These are phyloP conservation scores for Eutrema heterophyllum DNA, from an alignment of 345 rosid genomes.

Conservation along the genomic window DNA sequence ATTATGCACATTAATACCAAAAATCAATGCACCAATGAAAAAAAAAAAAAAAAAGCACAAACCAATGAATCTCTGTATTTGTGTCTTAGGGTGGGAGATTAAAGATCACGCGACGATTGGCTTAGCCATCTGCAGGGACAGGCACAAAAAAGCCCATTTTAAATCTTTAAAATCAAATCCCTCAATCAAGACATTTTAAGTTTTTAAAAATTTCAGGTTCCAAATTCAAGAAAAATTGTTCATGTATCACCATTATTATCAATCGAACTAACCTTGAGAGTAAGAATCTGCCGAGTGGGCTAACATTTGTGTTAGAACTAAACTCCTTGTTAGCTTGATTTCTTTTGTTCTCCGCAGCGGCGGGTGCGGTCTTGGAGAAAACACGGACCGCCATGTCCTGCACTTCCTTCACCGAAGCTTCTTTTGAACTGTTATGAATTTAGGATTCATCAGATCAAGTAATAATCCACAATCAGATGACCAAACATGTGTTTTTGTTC, in stretches of 20 bases:
- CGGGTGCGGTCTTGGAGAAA: conserved; percentile 42
- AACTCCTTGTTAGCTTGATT: conserved; percentile 63
- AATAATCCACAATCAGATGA: conserved; percentile 1
- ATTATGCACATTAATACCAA: conserved; percentile 48
- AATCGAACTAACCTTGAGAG: conserved; percentile 70
- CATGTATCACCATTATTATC: not conserved
- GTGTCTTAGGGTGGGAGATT: conserved; percentile 35
- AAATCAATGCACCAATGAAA: conserved; percentile 40
- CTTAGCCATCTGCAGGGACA: conserved; percentile 72
- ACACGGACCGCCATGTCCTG: conserved; percentile 56
- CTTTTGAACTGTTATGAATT: conserved; percentile 60
- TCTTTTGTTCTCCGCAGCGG: conserved; percentile 51
- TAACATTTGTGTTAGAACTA: conserved; percentile 58
- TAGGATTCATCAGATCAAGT: not conserved
- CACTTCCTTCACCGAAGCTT: conserved; percentile 61
- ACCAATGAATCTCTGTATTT: conserved; percentile 16
- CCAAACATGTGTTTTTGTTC: not conserved
- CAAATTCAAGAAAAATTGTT: not conserved
- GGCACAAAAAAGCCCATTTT: not conserved
- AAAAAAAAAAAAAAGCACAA: not conserved
- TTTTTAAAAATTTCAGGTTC: not conserved
- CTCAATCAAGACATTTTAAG: not conserved
- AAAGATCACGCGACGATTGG: conserved; percentile 63
- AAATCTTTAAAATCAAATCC: not conserved
- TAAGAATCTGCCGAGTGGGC: conserved; percentile 88